A percentile compares a stretch with the other conserved stretches of the same genome.
Evolutionary conservation across 2,329 filamentous ascomycete genomes (phyloP).

Genomic region (Talaromyces sp.): DNA sequence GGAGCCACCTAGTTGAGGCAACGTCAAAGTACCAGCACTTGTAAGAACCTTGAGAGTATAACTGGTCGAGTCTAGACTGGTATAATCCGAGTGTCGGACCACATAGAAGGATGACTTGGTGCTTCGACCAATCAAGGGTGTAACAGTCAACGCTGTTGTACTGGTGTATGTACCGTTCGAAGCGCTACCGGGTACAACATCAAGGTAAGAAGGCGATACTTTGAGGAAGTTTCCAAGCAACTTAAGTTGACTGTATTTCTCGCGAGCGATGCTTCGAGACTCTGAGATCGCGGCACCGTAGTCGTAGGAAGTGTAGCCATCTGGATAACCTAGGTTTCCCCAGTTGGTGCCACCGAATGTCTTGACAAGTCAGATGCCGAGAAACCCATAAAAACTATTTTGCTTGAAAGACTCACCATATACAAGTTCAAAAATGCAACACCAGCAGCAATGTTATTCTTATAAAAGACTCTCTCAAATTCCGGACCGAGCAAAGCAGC

Average conservation of each 20-base stretch:
- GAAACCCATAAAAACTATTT: background rate
- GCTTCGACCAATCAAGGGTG: slow-evolving; percentile 58
- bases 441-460: slow-evolving; percentile 67
- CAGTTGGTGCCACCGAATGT: slow-evolving; percentile 78
- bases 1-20: slow-evolving; percentile 42
- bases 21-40: slow-evolving; percentile 39
- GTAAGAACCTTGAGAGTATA: slow-evolving; percentile 63
- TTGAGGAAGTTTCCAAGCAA: slow-evolving; percentile 72
- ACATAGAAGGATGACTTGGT: slow-evolving; percentile 64
- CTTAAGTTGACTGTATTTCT: slow-evolving; percentile 79
- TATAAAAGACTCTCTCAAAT: slow-evolving; percentile 76
- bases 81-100: slow-evolving; percentile 65
- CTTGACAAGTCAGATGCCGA: slow-evolving; percentile 31
- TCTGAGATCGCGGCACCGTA: slow-evolving; percentile 67
- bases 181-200: slow-evolving; percentile 53
- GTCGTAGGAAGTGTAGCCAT: slow-evolving; percentile 63
- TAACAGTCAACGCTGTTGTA: slow-evolving; percentile 58
- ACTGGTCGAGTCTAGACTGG: slow-evolving; percentile 54
- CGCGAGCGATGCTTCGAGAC: slow-evolving; percentile 64
- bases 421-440: slow-evolving; percentile 70
- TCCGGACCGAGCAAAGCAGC: slow-evolving; percentile 66
- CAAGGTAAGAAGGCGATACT: slow-evolving; percentile 68
- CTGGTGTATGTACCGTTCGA: slow-evolving; percentile 49
- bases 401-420: slow-evolving; percentile 56
- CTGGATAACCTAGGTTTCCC: slow-evolving; percentile 73